These are phyloP conservation scores for Peterozyma xylosa DNA, from an alignment of 805 yeast species.

Conservation along the genomic window DNA sequence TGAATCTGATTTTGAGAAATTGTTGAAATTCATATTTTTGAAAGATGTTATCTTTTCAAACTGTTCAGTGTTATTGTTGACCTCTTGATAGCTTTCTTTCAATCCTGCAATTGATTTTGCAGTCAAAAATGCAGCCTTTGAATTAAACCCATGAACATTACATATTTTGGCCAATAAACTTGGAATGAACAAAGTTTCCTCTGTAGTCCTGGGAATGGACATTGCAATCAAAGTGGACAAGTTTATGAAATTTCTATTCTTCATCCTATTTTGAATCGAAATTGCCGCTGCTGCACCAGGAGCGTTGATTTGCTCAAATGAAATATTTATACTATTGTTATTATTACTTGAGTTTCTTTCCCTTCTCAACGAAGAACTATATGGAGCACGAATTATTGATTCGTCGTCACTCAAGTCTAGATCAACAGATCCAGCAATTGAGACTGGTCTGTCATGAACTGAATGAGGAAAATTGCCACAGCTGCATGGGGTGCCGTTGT, in stretches of 20 bases:
- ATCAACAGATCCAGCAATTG: slow-evolving; percentile 56
- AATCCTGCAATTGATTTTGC: slow-evolving; percentile 66
- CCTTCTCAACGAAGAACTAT: background rate
- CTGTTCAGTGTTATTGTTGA: slow-evolving; percentile 21
- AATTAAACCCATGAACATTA: slow-evolving; percentile 62
- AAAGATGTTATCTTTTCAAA: slow-evolving; percentile 22
- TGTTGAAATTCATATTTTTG: slow-evolving; percentile 28
- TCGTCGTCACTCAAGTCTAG: slow-evolving; percentile 44
- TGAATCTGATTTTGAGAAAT: slow-evolving; percentile 33
- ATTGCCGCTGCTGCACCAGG: slow-evolving; percentile 73
- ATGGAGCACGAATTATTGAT: slow-evolving; percentile 12
- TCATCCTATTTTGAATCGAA: slow-evolving; percentile 36
- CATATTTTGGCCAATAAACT: slow-evolving; percentile 63
- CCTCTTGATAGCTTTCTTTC: slow-evolving; percentile 37
- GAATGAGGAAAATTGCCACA: slow-evolving; percentile 47
- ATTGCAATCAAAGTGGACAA: slow-evolving; percentile 57
- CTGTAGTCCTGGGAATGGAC: slow-evolving; percentile 70
- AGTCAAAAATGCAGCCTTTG: slow-evolving; percentile 62
- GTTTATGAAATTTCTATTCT: slow-evolving; percentile 35
- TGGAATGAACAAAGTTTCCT: slow-evolving; percentile 70
- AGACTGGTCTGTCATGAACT: slow-evolving; percentile 56
- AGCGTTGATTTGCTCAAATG: slow-evolving; percentile 62
- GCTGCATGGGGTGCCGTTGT: slow-evolving; percentile 44
- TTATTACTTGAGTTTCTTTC: background rate
- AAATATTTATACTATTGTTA: slow-evolving; percentile 19